Base-by-base conservation (phyloP, 768 basidiomycete species). In the Melanogaster broomeanus region DNA sequence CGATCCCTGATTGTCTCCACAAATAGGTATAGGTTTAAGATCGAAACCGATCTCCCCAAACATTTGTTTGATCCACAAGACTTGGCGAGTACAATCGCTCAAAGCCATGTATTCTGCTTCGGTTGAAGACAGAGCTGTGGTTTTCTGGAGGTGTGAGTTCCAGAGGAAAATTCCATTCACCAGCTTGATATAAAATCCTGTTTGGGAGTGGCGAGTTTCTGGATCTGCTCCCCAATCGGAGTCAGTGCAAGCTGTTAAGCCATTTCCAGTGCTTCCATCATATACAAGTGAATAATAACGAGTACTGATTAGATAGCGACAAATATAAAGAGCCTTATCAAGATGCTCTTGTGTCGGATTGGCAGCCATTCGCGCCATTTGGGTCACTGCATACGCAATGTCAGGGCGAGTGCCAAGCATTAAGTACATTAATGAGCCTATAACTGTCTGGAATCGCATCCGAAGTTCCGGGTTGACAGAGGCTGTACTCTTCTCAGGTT, bases 31-130 rank as follows among this genome's bases (percentile, higher is more conserved):
- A 4, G 18, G 28, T 13, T 43, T 33, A 42, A 19, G 45, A 10
- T 22, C 42, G 24, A 53, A 55, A 3, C 60, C 57, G 13, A 73
- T 49, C n/a, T 53, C 64, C 8, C 16, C 3, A 8, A 67, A 41
- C 1, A 69, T 41, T 3, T 38, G 6, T 1, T 60, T 44, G 1
- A 71, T 47, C 67, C 67, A 72, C 3, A 72, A 16, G 0, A 54
- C 57, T 45, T 72, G 57, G 21, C 56, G 42, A 13, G 51, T 45
- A 2, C 71, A 62, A 28, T 74, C 61, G 15, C 62, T 58, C 0
- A 65, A 58, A 4, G 76, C 74, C 38, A 77, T 72, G 57, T 79
- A 78, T 57, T 80, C 77, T 2, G 76, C 72, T 57, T 79, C 73
- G 11, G 61, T 58, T 0, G 65, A 65, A 1, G 69, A 71, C 1